phyloP scores from a whole-genome alignment of 2,329 filamentous ascomycete species.

The Fusarium floridanum region DNA sequence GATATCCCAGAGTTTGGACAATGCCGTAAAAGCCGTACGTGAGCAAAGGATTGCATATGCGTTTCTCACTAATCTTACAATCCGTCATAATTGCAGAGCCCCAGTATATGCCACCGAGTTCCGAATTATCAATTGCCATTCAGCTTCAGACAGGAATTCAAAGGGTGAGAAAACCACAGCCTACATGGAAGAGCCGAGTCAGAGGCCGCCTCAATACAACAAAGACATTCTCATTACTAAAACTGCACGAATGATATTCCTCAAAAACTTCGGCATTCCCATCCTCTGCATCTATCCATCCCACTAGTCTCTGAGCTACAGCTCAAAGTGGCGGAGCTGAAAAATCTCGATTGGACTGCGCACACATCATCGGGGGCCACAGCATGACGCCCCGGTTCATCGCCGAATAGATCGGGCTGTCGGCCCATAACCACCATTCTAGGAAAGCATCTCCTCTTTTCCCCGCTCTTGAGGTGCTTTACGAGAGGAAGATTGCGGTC shows the following conservation, averaged over 20 bases:
- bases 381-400: conserved; percentile 4
- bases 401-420: background rate
- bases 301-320: background rate
- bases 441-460: background rate
- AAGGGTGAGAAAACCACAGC: background rate
- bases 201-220: background rate
- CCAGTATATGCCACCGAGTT: background rate
- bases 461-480: background rate
- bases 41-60: background rate
- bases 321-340: conserved; percentile 2
- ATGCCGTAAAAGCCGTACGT: too few relatives aligned
- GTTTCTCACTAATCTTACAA: background rate
- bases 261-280: background rate
- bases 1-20: background rate
- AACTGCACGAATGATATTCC: background rate
- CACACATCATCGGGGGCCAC: background rate
- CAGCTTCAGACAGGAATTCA: background rate
- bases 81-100: background rate
- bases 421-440: background rate
- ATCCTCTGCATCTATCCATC: background rate
- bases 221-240: background rate
- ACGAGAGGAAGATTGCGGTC: background rate
- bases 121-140: background rate
- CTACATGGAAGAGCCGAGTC: background rate
- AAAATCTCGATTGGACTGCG: background rate